Base-by-base conservation (phyloP, 768 basidiomycete species). In the Ephemerocybe angulata region DNA sequence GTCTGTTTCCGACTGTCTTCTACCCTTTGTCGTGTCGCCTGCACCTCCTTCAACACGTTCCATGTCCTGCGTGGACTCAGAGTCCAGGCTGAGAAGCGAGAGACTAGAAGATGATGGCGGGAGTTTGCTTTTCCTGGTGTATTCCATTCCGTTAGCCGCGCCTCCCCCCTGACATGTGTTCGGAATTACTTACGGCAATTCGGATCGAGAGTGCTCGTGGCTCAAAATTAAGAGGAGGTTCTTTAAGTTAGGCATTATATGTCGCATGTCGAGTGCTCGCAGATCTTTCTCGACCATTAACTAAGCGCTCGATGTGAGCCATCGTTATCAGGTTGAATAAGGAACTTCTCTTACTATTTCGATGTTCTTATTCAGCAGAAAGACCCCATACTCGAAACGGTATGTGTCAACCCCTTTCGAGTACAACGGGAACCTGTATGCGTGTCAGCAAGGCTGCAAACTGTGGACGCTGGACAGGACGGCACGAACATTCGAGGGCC, bases 301-400 rank as follows among this genome's bases (percentile, higher is more conserved):
- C 94, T 98, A 63, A 19, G 37, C 55, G 35, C 52, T 47, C 40
- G 41, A 61, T 46, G 57, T 61, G 40, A 63, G 43, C 48, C 29
- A 29, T 15, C n/a, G n/a, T 38, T 46, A 27, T 29, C 38, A 48
- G 25, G 44, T 42, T 50, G 42, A 10, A 50, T 35, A 37, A 27
- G 38, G 40, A 24, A 24, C 59, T 4, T 24, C 37, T 57, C 79
- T 57, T 60, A 95, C 94, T 82, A 94, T 78, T 73, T 99, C 96
- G 60, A 99, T 94, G 70, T 99, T 80, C 71, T 98, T 99, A 75
- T 99, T 99, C 29, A 98, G 76, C 38, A 99, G 72, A 69, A 94
- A 98, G 3, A 98, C 96, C 3, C 87, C 97, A 73, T 98, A 99
- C 69, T 98, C 96, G 64, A 96, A 99, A 24, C 97, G 81, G 71